Conservation (phyloP, 2,329 filamentous ascomycete genomes). For the Ascochyta fabae region DNA sequence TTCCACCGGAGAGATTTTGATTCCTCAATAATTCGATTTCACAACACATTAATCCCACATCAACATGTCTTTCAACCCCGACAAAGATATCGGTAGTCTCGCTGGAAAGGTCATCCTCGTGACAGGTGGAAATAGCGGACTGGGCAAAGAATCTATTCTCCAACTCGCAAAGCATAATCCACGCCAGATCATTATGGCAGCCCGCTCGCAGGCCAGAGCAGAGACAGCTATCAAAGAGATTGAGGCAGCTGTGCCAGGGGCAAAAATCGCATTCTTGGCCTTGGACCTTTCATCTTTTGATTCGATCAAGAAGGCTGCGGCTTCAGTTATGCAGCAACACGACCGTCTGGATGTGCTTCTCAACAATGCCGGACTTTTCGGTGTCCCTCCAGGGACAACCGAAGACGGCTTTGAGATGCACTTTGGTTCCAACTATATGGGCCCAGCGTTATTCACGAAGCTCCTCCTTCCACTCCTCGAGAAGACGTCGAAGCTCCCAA, state of each 20-base stretch:
- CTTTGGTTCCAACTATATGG: conserved; percentile 56
- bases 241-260: no score
- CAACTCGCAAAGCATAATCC: conserved; percentile 52
- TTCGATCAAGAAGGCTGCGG: no score
- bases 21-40: no score
- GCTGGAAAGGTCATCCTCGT: conserved; percentile 28
- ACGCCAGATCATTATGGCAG: conserved; percentile 49
- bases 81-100: conserved; percentile 24
- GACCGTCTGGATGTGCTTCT: conserved; percentile 51
- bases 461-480: conserved; percentile 51
- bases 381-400: conserved; percentile 34
- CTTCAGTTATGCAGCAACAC: conserved; percentile 9
- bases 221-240: no score
- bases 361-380: conserved; percentile 52
- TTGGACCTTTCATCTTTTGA: no score
- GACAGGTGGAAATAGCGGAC: conserved; percentile 48
- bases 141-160: conserved; percentile 52
- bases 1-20: no score
- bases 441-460: conserved; percentile 52
- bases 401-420: conserved; percentile 55
- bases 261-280: no score
- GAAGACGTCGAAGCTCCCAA: conserved; percentile 37
- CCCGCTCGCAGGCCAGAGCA: conserved; percentile 8
- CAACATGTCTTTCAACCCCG: conserved; percentile 18
- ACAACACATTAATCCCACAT: not conserved